Conservation (phyloP, 768 basidiomycete genomes). For the Gautieria morchelliformis region DNA sequence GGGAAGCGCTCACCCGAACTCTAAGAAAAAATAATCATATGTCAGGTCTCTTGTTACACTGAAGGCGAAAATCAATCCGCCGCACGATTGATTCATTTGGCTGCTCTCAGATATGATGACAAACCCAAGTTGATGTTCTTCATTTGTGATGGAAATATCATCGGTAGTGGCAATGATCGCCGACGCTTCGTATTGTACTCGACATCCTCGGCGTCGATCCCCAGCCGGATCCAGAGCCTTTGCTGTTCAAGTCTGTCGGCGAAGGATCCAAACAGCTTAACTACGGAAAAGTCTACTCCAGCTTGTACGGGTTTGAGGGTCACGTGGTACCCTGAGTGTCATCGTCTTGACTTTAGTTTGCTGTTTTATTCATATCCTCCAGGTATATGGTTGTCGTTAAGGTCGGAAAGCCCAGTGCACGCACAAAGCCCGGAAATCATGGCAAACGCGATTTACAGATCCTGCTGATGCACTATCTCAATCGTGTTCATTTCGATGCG, state of each 20-base stretch:
- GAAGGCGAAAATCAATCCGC: slow-evolving; percentile 89
- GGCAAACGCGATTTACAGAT: slow-evolving; percentile 96
- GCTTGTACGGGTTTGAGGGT: slow-evolving; percentile 88
- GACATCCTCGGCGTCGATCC: slow-evolving; percentile 91
- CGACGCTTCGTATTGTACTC: slow-evolving; percentile 85
- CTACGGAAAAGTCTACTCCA: slow-evolving; percentile 93
- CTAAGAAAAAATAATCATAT: slow-evolving; percentile 90
- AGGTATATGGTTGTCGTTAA: slow-evolving; percentile 92
- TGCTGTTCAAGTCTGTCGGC: slow-evolving; percentile 85
- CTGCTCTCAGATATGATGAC: slow-evolving; percentile 86
- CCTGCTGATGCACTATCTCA: slow-evolving; percentile 81
- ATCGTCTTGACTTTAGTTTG: not conserved
- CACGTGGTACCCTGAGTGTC: slow-evolving; percentile 83
- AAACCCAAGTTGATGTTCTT: slow-evolving; percentile 90
- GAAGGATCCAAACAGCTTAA: slow-evolving; percentile 86
- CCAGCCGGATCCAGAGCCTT: slow-evolving; percentile 80
- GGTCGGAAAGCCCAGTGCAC: slow-evolving; percentile 89
- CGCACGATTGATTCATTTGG: slow-evolving; percentile 87
- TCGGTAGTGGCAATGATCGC: slow-evolving; percentile 87
- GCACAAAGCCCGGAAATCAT: slow-evolving; percentile 86
- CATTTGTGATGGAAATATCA: slow-evolving; percentile 94
- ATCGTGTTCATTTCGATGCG: slow-evolving; percentile 88
- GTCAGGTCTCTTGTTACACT: slow-evolving; percentile 91
- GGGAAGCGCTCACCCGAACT: slow-evolving; percentile 76
- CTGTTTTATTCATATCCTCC: slow-evolving; percentile 8